Evolutionary conservation across 2,329 filamentous ascomycete species (phyloP), one percentile per base, ranked within the genome.

Genomic region (Dothistroma pini): DNA sequence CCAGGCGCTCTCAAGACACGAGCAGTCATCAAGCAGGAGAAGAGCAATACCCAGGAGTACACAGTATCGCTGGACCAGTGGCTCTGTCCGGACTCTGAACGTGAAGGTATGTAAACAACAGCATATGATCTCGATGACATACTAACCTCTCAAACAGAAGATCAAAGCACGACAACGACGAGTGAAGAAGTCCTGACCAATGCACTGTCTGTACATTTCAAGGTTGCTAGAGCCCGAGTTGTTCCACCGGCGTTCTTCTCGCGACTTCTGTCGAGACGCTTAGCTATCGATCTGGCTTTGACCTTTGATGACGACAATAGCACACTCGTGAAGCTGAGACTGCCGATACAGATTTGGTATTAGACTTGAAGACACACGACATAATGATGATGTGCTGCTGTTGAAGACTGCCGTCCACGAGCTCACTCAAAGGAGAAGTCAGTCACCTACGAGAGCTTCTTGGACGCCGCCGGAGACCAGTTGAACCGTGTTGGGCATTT

Each of bases 321-420:
- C 51, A 54, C 56, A 5, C 56, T 44, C 1, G 59, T 55, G 34
- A 64, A 62, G 31, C 35, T 64, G 32, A 41, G 55, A 47, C 44
- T 64, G 14, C 62, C 62, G 1, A 16, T 64, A 32, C 62, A 62
- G 44, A 55, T 64, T 12, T 35, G 44, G n/a, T 54, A 62, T 44
- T 5, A 44, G n/a, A 44, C 41, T 9, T 44, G 41, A 44, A 44
- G 25, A 29, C 6, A 6, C 25, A 2, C 25, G 2, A 29, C 25
- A 6, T 6, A 29, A 29, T 29, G 6, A 29, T 29, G 25, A 29
- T 29, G 25, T 29, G 2, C 25, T 29, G 25, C 25, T 29, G 25
- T 29, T 3, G 25, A 29, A 29, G 25, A 29, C 25, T 29, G 25
- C 25, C 25, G 3, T 29, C 25, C 25, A 29, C 25, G 25, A 29